phyloP scores from a whole-genome alignment of 495 filamentous ascomycete species.

The Chlorociboria aeruginascens region DNA sequence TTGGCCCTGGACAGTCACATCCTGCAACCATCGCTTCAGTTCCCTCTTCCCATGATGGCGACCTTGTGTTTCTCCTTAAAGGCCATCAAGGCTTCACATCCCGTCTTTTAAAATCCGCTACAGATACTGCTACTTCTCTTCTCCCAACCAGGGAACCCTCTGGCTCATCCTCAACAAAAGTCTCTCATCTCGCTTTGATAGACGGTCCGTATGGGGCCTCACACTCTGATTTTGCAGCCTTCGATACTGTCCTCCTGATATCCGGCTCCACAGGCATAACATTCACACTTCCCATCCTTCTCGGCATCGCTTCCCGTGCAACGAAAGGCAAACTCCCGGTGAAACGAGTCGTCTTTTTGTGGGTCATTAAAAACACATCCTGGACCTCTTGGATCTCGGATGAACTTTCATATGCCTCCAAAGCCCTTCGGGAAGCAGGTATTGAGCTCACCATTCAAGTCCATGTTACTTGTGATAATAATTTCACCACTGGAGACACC shows the following conservation, averaged over 20 bases:
- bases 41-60: constrained; percentile 35
- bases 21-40: constrained; percentile 64
- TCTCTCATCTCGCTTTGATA: constrained; percentile 10
- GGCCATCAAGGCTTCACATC: constrained; percentile 62
- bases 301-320: constrained; percentile 9
- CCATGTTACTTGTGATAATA: constrained; percentile 15
- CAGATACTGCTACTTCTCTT: constrained; percentile 6
- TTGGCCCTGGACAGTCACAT: constrained; percentile 62
- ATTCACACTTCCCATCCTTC: constrained; percentile 14
- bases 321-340: constrained; percentile 6
- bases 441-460: constrained; percentile 11
- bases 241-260: constrained; percentile 14
- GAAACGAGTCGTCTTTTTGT: constrained; percentile 10
- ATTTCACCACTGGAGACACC: constrained; percentile 6
- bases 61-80: constrained; percentile 59
- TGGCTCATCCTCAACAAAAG: constrained; percentile 31
- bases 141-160: constrained; percentile 2
- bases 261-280: constrained; percentile 16
- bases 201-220: constrained; percentile 16
- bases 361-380: constrained; percentile 14
- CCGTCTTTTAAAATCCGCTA: constrained; percentile 29
- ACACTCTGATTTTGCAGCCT: constrained; percentile 12
- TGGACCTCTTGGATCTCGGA: constrained; percentile 14
- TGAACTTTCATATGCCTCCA: constrained; percentile 6
- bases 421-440: constrained; percentile 1